Evolutionary conservation across 2,329 filamentous ascomycete genomes (phyloP).

Genomic region (Huntiella omanensis): DNA sequence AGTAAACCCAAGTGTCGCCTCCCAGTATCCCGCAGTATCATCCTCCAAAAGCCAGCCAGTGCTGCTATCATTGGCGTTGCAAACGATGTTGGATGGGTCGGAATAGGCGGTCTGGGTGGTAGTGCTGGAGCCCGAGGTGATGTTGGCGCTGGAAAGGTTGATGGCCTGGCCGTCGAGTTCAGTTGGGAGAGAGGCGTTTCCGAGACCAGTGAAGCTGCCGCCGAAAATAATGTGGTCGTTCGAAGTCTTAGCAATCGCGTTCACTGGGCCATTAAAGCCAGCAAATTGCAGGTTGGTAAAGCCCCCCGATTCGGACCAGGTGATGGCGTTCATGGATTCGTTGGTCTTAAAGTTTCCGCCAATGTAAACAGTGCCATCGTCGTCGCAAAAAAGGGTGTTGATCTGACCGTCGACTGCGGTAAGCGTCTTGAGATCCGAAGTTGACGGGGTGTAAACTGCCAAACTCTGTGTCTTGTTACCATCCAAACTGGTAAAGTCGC

Average conservation of each 20-base stretch:
- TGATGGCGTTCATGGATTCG: slow-evolving; percentile 78
- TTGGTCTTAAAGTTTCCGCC: slow-evolving; percentile 67
- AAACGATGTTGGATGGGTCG: slow-evolving; percentile 67
- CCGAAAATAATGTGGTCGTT: slow-evolving; percentile 84
- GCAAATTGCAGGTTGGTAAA: slow-evolving; percentile 76
- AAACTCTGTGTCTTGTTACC: slow-evolving; percentile 58
- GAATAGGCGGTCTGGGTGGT: slow-evolving; percentile 44
- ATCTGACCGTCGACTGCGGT: slow-evolving; percentile 71
- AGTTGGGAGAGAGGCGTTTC: slow-evolving; percentile 50
- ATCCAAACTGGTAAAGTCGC: slow-evolving; percentile 86
- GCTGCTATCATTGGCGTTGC: slow-evolving; percentile 49
- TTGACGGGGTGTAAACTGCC: slow-evolving; percentile 61
- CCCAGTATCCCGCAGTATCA: slow-evolving; percentile 60
- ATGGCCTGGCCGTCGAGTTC: slow-evolving; percentile 58
- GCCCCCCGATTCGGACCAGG: slow-evolving; percentile 48
- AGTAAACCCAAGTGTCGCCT: slow-evolving; percentile 62
- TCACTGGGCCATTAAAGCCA: slow-evolving; percentile 86
- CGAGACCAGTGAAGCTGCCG: slow-evolving; percentile 71
- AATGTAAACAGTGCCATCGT: slow-evolving; percentile 64
- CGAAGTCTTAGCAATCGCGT: slow-evolving; percentile 60
- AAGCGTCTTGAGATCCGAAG: slow-evolving; percentile 50
- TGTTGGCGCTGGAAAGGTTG: slow-evolving; percentile 62
- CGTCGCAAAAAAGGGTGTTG: slow-evolving; percentile 65
- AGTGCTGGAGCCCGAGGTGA: slow-evolving; percentile 47
- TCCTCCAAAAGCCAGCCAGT: slow-evolving; percentile 64